These are phyloP conservation scores for Sporothrix inflata DNA, from an alignment of 2,329 filamentous ascomycete genomes.

Conservation along the genomic window DNA sequence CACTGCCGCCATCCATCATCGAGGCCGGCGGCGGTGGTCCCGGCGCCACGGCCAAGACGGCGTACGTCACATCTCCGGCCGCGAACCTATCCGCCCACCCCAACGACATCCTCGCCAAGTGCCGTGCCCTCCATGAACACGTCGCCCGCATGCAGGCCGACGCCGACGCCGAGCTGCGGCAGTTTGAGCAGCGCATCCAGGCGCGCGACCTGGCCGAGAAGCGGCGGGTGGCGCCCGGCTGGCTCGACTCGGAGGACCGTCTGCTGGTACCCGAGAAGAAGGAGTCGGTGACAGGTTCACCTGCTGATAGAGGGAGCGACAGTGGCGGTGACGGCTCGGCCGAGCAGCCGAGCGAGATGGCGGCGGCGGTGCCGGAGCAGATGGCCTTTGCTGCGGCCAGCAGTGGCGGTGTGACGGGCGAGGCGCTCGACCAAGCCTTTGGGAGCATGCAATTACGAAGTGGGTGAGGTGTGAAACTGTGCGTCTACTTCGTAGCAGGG, in stretches of 20 bases:
- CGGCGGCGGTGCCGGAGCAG: conserved; percentile 27
- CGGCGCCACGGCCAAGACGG: conserved; percentile 52
- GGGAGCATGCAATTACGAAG: conserved; percentile 28
- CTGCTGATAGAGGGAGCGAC: conserved; percentile 39
- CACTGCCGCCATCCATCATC: conserved; percentile 72
- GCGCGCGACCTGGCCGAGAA: conserved; percentile 77
- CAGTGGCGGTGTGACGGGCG: conserved; percentile 23
- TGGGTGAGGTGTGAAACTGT: background rate
- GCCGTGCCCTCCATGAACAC: conserved; percentile 75
- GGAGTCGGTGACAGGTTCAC: conserved; percentile 36
- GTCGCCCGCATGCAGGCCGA: conserved; percentile 69
- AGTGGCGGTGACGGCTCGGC: conserved; percentile 34
- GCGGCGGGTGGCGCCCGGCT: conserved; percentile 76
- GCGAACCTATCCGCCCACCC: conserved; percentile 85
- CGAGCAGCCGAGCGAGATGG: conserved; percentile 32
- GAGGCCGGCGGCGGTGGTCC: conserved; percentile 41
- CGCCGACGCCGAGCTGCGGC: conserved; percentile 67
- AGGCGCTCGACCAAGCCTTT: conserved; percentile 33
- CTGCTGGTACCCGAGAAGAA: conserved; percentile 69
- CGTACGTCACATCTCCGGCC: conserved; percentile 77
- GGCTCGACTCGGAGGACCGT: conserved; percentile 73
- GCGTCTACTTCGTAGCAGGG: background rate
- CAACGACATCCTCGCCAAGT: conserved; percentile 81
- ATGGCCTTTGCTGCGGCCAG: background rate
- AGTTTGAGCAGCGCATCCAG: conserved; percentile 69